Percentiles rank a stretch among this genome's conserved stretches.
Conservation (phyloP, 345 rosid genomes). For the Eutrema japonicum region DNA sequence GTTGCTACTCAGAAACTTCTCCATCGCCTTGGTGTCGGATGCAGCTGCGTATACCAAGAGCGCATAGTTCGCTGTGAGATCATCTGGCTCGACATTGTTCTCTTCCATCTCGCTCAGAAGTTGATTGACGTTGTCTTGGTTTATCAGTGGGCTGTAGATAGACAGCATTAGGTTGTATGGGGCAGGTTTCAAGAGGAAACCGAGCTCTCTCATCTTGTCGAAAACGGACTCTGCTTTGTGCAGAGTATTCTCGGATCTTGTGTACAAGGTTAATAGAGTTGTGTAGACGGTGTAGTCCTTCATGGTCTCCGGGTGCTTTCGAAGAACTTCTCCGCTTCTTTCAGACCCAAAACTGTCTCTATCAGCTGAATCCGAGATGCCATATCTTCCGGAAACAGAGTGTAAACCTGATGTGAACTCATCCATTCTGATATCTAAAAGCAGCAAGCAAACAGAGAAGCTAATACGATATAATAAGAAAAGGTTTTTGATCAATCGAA, state of each 20-base stretch:
- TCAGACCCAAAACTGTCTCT: constrained; percentile 25
- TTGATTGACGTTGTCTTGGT: background rate
- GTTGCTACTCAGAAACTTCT: constrained; percentile 17
- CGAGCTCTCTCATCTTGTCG: constrained; percentile 23
- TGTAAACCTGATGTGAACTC: constrained; percentile 11
- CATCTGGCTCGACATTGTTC: constrained; percentile 8
- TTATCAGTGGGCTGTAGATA: constrained; percentile 16
- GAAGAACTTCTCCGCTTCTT: constrained; percentile 32
- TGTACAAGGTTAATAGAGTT: constrained; percentile 15
- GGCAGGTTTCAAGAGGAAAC: constrained; percentile 24
- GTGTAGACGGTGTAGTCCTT: constrained; percentile 31
- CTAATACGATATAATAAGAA: background rate
- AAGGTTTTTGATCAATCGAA: background rate
- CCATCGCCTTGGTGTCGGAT: background rate
- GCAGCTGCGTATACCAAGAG: constrained; percentile 7
- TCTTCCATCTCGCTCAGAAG: constrained; percentile 32
- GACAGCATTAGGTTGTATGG: constrained; percentile 18
- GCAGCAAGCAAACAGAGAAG: background rate
- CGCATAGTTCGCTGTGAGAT: constrained; percentile 15
- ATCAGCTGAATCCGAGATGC: constrained; percentile 10
- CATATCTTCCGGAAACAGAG: constrained; percentile 19
- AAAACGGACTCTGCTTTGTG: background rate
- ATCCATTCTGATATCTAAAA: constrained; percentile 30
- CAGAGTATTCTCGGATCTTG: constrained; percentile 19
- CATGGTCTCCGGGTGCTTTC: constrained; percentile 18